Evolutionary conservation across 192 early-diverging fungal genomes (phyloP).

Genomic region (Phlyctochytrium bullatum): DNA sequence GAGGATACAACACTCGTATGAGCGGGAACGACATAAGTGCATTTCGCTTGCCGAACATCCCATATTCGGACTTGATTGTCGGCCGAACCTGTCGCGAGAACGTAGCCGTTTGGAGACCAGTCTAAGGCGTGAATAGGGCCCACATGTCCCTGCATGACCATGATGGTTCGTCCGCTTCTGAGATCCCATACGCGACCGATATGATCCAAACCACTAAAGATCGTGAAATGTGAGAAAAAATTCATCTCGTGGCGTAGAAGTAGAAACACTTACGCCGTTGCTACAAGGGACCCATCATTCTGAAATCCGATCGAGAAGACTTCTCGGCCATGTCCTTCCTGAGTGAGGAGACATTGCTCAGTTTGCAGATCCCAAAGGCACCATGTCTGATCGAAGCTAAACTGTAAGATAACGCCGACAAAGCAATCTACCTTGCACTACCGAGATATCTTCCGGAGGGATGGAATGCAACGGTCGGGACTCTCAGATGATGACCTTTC

Average conservation of each 20-base stretch:
- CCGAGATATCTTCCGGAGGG: too few relatives aligned
- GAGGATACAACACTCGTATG: slow-evolving; percentile 88
- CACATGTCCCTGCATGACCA: slow-evolving; percentile 88
- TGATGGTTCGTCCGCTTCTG: slow-evolving; percentile 83
- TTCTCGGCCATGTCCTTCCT: slow-evolving; percentile 93
- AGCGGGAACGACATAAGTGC: slow-evolving; percentile 82
- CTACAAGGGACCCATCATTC: slow-evolving; percentile 83
- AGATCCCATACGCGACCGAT: slow-evolving; percentile 95
- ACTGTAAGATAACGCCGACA: too few relatives aligned
- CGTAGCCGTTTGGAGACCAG: slow-evolving; percentile 90
- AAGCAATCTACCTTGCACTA: too few relatives aligned
- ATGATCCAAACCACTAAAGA: slow-evolving; percentile 91
- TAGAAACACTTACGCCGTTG: slow-evolving; percentile 65
- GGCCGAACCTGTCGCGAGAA: slow-evolving; percentile 85
- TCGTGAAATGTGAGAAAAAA: neutral
- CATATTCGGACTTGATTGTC: slow-evolving; percentile 92
- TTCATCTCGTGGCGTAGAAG: slow-evolving; percentile 1
- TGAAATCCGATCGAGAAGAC: slow-evolving; percentile 93
- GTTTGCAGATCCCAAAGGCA: too few relatives aligned
- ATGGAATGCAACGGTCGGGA: too few relatives aligned
- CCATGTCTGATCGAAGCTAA: too few relatives aligned
- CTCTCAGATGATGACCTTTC: too few relatives aligned
- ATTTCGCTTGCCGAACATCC: slow-evolving; percentile 80
- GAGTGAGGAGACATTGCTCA: slow-evolving; percentile 82
- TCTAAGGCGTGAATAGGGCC: slow-evolving; percentile 85